Evolutionary conservation across 2,329 filamentous ascomycete genomes (phyloP).

Genomic region (Calonectria ilicicola): DNA sequence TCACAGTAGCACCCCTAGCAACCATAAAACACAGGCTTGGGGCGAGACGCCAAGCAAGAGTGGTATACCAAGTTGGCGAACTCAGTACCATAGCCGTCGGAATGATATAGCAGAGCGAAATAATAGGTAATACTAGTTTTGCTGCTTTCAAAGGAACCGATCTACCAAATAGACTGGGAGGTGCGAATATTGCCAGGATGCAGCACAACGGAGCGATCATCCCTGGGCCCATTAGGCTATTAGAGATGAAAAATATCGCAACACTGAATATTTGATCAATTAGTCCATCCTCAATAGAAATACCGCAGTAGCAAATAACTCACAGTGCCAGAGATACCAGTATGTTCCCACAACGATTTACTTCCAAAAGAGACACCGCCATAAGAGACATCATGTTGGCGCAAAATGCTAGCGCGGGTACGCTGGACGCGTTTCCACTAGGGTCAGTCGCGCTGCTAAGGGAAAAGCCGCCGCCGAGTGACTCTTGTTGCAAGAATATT

Average conservation of each 20-base stretch:
- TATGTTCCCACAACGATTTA: background rate
- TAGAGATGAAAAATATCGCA: background rate
- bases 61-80: background rate
- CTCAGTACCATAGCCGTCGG: background rate
- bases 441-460: too few relatives aligned
- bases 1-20: background rate
- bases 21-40: background rate
- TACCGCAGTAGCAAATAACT: background rate
- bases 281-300: background rate
- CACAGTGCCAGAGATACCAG: background rate
- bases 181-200: background rate
- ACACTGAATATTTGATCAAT: background rate
- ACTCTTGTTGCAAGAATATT: background rate
- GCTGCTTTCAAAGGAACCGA: background rate
- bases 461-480: background rate
- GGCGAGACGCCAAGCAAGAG: background rate
- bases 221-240: background rate
- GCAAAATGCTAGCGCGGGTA: background rate
- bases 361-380: background rate
- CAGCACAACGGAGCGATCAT: background rate
- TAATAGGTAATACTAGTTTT: background rate
- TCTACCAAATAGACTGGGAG: background rate
- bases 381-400: background rate
- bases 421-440: background rate
- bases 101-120: background rate